Evolutionary conservation across 164 flowering plant genomes (phyloP).

Genomic region (Vitis riparia): DNA sequence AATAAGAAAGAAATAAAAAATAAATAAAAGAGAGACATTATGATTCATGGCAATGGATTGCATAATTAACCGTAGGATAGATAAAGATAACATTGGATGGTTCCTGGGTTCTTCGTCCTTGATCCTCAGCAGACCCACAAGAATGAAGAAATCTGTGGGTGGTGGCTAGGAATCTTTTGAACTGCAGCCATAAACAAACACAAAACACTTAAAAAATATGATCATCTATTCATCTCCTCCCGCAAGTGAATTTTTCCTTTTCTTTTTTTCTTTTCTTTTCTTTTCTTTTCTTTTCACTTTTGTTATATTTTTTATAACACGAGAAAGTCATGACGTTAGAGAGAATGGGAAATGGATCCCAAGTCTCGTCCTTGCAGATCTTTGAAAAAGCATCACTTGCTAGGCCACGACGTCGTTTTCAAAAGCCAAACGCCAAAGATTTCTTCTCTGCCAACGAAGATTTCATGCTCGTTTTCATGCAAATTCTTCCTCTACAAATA

Average conservation of each 20-base stretch:
- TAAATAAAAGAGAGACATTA: too few relatives aligned
- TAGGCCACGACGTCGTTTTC: conserved; percentile 1
- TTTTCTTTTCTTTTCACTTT: neutral
- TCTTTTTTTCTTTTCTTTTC: too few relatives aligned
- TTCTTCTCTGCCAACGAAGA: conserved; percentile 26
- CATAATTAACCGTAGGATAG: too few relatives aligned
- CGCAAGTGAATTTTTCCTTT: too few relatives aligned
- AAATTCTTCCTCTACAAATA: conserved; percentile 8
- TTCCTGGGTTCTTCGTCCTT: neutral
- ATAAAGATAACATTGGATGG: too few relatives aligned
- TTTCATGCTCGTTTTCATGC: conserved; percentile 28
- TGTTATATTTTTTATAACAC: neutral
- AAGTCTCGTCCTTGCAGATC: conserved; percentile 30
- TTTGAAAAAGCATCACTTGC: conserved; percentile 22
- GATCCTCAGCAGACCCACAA: conserved; percentile 11
- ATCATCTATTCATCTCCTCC: too few relatives aligned
- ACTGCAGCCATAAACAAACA: conserved; percentile 4
- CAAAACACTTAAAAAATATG: neutral
- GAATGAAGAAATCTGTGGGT: conserved; percentile 9
- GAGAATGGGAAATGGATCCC: conserved; percentile 7
- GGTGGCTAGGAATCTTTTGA: conserved; percentile 10
- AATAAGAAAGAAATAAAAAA: too few relatives aligned
- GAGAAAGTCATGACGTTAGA: conserved; percentile 7
- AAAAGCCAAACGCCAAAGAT: conserved; percentile 8
- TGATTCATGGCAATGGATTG: too few relatives aligned